Conservation (phyloP, 495 filamentous ascomycete genomes). For the Corynascus novoguineensis region DNA sequence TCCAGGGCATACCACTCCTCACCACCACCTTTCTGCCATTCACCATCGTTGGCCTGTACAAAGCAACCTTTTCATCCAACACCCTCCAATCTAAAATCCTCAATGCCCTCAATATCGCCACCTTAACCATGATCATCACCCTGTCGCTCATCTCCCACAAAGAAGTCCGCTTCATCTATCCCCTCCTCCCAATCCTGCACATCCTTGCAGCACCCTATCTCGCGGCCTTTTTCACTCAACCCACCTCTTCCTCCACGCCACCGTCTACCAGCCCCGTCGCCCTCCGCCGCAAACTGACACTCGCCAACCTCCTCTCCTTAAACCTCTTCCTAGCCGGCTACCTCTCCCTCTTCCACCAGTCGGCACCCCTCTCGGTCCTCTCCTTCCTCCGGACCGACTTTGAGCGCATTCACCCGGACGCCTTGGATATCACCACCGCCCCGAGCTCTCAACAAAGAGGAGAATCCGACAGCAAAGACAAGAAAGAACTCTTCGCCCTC, state of each 20-base stretch:
- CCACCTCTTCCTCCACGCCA: constrained; percentile 12
- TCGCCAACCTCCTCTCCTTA: constrained; percentile 54
- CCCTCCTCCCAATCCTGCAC: constrained; percentile 79
- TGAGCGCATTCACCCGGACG: constrained; percentile 43
- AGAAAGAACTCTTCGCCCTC: constrained; percentile 57
- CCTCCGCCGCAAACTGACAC: constrained; percentile 47
- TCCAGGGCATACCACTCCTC: constrained; percentile 82
- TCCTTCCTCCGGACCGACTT: constrained; percentile 69
- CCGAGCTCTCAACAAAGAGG: not conserved
- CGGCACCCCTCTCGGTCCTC: constrained; percentile 66
- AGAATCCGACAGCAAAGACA: constrained; percentile 11
- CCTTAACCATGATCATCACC: constrained; percentile 52
- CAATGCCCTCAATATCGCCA: constrained; percentile 56
- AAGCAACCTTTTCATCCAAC: constrained; percentile 32
- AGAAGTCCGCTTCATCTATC: constrained; percentile 96
- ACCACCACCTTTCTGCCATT: constrained; percentile 81
- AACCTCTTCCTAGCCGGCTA: constrained; percentile 72
- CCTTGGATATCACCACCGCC: constrained; percentile 23
- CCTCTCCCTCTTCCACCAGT: constrained; percentile 69
- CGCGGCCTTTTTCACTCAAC: constrained; percentile 55
- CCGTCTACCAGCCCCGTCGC: constrained; percentile 14
- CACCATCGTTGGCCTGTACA: constrained; percentile 59
- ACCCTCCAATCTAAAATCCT: constrained; percentile 38
- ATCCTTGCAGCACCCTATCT: constrained; percentile 66
- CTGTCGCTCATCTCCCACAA: constrained; percentile 89